These are phyloP conservation scores for Penicillium roqueforti DNA, from an alignment of 495 filamentous ascomycete genomes.

Conservation along the genomic window DNA sequence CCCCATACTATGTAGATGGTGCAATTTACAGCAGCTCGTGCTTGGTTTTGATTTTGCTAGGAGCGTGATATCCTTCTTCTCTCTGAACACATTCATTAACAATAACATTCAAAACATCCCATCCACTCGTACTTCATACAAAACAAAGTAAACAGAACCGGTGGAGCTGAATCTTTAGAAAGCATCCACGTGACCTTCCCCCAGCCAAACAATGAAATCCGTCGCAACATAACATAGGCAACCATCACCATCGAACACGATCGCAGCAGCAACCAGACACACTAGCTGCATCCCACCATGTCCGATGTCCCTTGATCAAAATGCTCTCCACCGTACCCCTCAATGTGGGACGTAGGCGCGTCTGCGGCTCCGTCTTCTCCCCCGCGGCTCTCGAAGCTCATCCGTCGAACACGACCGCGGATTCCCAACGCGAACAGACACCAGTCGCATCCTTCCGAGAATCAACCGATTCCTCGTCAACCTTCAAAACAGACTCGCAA, in stretches of 20 bases:
- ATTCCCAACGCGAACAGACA: slow-evolving; percentile 13
- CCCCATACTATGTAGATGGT: slow-evolving; percentile 9
- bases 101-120: neutral
- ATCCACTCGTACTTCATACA: neutral
- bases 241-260: neutral
- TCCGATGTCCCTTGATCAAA: slow-evolving; percentile 10
- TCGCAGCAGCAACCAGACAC: neutral
- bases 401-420: slow-evolving; percentile 8
- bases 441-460: slow-evolving; percentile 17
- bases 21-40: neutral
- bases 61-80: neutral
- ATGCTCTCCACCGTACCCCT: slow-evolving; percentile 28
- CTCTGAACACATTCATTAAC: neutral
- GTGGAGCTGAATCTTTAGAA: neutral
- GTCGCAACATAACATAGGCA: neutral
- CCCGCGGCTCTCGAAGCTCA: slow-evolving; percentile 36
- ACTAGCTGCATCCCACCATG: slow-evolving; percentile 11
- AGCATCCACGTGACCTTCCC: slow-evolving; percentile 18
- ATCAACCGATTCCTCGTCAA: slow-evolving; percentile 17
- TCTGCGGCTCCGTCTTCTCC: slow-evolving; percentile 52
- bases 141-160: neutral
- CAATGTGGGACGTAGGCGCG: slow-evolving; percentile 37
- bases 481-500: slow-evolving; percentile 17
- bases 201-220: slow-evolving; percentile 5
- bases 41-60: neutral